A percentile compares a stretch with the other conserved stretches of the same genome.
phyloP scores from a whole-genome alignment of 1,284 basidiomycete species.

The Schizopora paradoxa region DNA sequence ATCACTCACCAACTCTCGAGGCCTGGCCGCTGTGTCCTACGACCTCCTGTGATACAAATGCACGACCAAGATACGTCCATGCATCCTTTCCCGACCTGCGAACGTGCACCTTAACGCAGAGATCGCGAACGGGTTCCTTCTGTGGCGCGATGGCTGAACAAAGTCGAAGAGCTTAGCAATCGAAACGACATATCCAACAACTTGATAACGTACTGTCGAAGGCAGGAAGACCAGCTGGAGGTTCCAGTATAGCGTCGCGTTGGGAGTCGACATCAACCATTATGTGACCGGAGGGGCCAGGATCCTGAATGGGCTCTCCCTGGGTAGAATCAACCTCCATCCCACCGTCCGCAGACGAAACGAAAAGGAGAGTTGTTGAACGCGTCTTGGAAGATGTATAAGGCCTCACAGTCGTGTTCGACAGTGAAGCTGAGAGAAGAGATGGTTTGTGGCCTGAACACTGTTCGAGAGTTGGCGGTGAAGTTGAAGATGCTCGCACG shows the following conservation, averaged over 20 bases:
- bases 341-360: conserved; percentile 3
- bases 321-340: conserved; percentile 15
- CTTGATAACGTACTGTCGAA: conserved; percentile 6
- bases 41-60: conserved; percentile 65
- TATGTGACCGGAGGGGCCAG: conserved; percentile 8
- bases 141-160: conserved; percentile 20
- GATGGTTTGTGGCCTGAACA: no score
- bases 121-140: conserved; percentile 62
- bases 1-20: conserved; percentile 66
- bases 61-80: conserved; percentile 77
- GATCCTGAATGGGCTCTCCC: conserved; percentile 9
- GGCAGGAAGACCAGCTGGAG: conserved; percentile 8
- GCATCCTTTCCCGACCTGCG: conserved; percentile 68
- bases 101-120: conserved; percentile 79
- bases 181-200: conserved; percentile 14
- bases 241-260: conserved; percentile 6
- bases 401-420: no score
- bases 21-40: conserved; percentile 61
- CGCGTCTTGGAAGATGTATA: no score
- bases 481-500: not conserved
- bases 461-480: conserved; percentile 1
- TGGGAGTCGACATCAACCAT: not conserved
- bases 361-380: not conserved
- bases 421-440: no score
- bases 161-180: conserved; percentile 24